These are phyloP conservation scores for Sclerotiophoma versabilis DNA, from an alignment of 2,329 filamentous ascomycete genomes.

Conservation along the genomic window DNA sequence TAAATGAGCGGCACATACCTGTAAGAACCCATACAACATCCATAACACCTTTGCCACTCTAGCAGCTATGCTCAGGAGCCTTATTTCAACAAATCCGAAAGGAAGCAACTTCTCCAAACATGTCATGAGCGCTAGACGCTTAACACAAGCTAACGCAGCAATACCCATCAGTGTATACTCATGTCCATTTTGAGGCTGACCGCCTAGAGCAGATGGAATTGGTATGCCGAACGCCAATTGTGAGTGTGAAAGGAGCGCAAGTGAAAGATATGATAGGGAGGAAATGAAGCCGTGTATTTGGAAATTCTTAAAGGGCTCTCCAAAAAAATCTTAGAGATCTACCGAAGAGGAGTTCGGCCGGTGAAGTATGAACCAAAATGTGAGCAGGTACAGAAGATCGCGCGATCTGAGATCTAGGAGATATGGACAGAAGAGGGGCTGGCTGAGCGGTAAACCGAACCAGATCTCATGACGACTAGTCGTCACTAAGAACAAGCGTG, in stretches of 20 bases:
- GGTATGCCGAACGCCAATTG: not conserved
- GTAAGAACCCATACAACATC: not conserved
- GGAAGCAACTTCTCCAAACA: not conserved
- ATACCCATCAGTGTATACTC: not conserved
- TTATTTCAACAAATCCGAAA: conserved; percentile 6
- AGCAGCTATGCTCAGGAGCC: not conserved
- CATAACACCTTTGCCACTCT: not conserved
- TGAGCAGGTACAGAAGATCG: conserved; percentile 5
- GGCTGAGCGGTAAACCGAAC: not conserved
- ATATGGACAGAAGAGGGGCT: not conserved
- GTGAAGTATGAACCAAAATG: conserved; percentile 33
- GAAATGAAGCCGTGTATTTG: not conserved
- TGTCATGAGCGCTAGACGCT: not conserved
- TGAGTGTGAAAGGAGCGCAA: not conserved
- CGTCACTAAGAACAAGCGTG: conserved; percentile 38
- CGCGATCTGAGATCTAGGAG: conserved; percentile 12
- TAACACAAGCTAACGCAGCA: not conserved
- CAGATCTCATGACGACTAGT: conserved; percentile 15
- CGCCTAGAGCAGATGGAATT: not conserved
- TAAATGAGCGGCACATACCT: no score
- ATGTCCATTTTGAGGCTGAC: not conserved
- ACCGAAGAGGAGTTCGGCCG: conserved; percentile 17
- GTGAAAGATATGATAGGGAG: not conserved
- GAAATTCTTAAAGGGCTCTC: not conserved
- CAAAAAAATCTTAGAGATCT: conserved; percentile 32